These are phyloP conservation scores for Alisma plantagoaquatica DNA, from an alignment of 106 monocot species.

Conservation along the genomic window DNA sequence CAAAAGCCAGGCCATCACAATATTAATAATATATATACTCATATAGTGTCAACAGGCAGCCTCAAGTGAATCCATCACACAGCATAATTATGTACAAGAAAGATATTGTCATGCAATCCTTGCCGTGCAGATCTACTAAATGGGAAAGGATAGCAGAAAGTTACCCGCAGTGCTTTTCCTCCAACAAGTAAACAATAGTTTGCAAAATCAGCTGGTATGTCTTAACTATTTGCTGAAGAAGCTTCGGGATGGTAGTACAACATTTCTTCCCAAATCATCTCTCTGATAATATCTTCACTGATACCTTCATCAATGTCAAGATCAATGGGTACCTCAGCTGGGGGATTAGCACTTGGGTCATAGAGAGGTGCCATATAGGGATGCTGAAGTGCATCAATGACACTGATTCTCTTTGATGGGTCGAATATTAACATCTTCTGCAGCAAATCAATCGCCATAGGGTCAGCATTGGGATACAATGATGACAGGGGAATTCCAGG, in stretches of 20 bases:
- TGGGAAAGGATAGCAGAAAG: no score
- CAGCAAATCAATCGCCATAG: constrained; percentile 70
- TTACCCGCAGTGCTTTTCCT: no score
- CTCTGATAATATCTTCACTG: constrained; percentile 50
- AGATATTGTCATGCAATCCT: no score
- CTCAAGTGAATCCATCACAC: no score
- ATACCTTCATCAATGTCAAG: constrained; percentile 70
- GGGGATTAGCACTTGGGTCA: constrained; percentile 50
- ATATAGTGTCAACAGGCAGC: no score
- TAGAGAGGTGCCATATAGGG: constrained; percentile 69
- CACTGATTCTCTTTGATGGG: constrained; percentile 67
- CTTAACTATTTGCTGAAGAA: constrained; percentile 11
- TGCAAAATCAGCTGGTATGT: no score
- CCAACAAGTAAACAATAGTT: no score
- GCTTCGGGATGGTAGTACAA: constrained; percentile 59
- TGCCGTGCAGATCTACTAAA: no score
- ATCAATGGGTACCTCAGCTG: constrained; percentile 49
- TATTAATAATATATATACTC: no score
- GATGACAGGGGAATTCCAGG: constrained; percentile 37
- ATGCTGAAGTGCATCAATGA: constrained; percentile 59
- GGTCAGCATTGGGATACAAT: constrained; percentile 50
- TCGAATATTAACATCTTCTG: constrained; percentile 76
- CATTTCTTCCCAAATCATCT: constrained; percentile 84
- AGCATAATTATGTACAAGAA: no score
- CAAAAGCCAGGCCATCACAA: no score